Percentiles rank a stretch among this genome's conserved stretches.
phyloP scores from a whole-genome alignment of 1,284 basidiomycete species.

The Pseudomicrostroma phylloplanum region DNA sequence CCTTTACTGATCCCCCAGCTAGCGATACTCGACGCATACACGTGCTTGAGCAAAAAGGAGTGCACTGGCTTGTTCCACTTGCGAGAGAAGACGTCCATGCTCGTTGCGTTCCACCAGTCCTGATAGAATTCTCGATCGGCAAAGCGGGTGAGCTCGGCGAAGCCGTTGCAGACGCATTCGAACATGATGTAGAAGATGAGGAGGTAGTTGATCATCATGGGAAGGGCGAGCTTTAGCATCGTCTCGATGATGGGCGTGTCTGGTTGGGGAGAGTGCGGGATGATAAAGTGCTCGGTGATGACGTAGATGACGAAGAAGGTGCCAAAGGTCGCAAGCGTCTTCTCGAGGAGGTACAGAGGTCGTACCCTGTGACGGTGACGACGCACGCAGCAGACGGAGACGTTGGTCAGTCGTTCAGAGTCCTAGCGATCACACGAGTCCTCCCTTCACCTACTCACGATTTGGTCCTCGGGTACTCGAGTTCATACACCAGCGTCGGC shows the following conservation, averaged over 20 bases:
- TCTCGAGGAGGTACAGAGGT: slow-evolving; percentile 86
- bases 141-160: slow-evolving; percentile 69
- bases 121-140: slow-evolving; percentile 95
- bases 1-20: slow-evolving; percentile 68
- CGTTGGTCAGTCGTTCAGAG: neutral
- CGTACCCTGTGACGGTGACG: slow-evolving; percentile 63
- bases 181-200: slow-evolving; percentile 51
- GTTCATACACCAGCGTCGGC: slow-evolving; percentile 89
- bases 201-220: slow-evolving; percentile 70
- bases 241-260: slow-evolving; percentile 42
- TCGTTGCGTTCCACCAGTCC: slow-evolving; percentile 95
- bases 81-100: slow-evolving; percentile 78
- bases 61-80: slow-evolving; percentile 60
- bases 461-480: slow-evolving; percentile 87
- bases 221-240: slow-evolving; percentile 78
- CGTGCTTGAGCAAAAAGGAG: slow-evolving; percentile 85
- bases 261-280: slow-evolving; percentile 54
- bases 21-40: slow-evolving; percentile 75
- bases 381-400: neutral
- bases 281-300: slow-evolving; percentile 86
- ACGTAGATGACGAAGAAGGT: slow-evolving; percentile 78
- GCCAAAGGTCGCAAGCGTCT: slow-evolving; percentile 87
- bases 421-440: neutral
- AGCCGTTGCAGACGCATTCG: slow-evolving; percentile 83
- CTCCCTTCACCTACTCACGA: slow-evolving; percentile 55